Conservation (phyloP, 495 filamentous ascomycete species). For the Darksidea phi region DNA sequence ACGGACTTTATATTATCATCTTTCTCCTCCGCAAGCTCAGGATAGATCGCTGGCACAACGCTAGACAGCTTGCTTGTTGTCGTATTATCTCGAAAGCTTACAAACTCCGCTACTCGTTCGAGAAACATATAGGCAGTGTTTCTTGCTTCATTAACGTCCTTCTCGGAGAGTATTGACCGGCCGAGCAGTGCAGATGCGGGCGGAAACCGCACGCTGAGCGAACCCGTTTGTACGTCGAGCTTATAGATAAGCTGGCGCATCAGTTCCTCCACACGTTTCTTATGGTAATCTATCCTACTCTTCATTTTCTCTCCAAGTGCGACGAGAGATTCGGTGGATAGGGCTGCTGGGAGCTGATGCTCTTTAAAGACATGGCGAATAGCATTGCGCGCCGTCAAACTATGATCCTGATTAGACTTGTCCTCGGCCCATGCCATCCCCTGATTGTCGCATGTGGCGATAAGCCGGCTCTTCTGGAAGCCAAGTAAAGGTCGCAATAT, state of each 20-base stretch:
- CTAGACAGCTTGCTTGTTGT: constrained; percentile 2
- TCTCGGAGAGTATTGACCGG: constrained; percentile 9
- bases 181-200: constrained; percentile 7
- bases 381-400: constrained; percentile 75
- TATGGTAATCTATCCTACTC: constrained; percentile 38
- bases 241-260: constrained; percentile 20
- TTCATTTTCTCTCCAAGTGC: constrained; percentile 49
- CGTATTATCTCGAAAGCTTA: not conserved
- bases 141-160: constrained; percentile 10
- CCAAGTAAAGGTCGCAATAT: constrained; percentile 73
- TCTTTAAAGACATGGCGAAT: constrained; percentile 61
- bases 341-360: constrained; percentile 63
- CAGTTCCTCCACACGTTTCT: constrained; percentile 25
- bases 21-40: not conserved
- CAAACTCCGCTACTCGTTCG: constrained; percentile 7
- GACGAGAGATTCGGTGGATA: constrained; percentile 65
- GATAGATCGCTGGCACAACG: constrained; percentile 13
- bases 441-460: constrained; percentile 67
- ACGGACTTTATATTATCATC: not conserved
- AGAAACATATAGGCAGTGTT: constrained; percentile 20
- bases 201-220: constrained; percentile 27
- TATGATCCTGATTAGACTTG: constrained; percentile 76
- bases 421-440: constrained; percentile 77
- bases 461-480: constrained; percentile 69
- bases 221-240: constrained; percentile 26